Conservation (phyloP, 768 basidiomycete genomes). For the Suillus brevipes region DNA sequence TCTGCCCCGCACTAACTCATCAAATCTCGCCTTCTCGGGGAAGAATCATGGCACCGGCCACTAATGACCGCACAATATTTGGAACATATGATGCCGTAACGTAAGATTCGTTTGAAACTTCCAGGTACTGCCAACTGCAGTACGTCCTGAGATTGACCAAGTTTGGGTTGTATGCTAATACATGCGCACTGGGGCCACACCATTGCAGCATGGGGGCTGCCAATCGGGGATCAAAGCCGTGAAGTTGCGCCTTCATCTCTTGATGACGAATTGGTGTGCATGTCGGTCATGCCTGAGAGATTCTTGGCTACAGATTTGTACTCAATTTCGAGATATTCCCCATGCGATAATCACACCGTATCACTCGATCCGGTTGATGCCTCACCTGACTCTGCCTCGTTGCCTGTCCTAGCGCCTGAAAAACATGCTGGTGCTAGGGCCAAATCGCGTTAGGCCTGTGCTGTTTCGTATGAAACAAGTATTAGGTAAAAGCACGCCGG, state of each 20-base stretch:
- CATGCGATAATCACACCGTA: constrained; percentile 2
- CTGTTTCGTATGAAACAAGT: not conserved
- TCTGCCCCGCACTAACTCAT: constrained; percentile 8
- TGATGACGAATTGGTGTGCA: not conserved
- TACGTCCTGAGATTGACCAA: not conserved
- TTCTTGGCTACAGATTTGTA: constrained; percentile 1
- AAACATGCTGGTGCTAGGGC: not conserved
- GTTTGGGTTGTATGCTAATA: not conserved
- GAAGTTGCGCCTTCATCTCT: not conserved
- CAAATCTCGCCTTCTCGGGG: constrained; percentile 10
- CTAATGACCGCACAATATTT: constrained; percentile 16
- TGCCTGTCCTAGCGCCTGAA: not conserved
- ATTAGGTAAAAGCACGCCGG: constrained; percentile 4
- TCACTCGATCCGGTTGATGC: not conserved
- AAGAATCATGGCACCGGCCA: constrained; percentile 7
- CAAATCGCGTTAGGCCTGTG: not conserved
- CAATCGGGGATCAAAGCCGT: not conserved
- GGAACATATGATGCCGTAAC: constrained; percentile 18
- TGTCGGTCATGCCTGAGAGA: constrained; percentile 3
- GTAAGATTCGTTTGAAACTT: constrained; percentile 17
- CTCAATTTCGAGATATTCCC: not conserved
- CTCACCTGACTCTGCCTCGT: constrained; percentile 8
- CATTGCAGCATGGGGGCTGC: not conserved
- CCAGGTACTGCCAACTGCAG: constrained; percentile 9
- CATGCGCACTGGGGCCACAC: not conserved